A percentile compares a stretch with the other conserved stretches of the same genome.
These are phyloP conservation scores for Solanum pimpinellifolium DNA, from an alignment of 257 asterid genomes.

Conservation along the genomic window DNA sequence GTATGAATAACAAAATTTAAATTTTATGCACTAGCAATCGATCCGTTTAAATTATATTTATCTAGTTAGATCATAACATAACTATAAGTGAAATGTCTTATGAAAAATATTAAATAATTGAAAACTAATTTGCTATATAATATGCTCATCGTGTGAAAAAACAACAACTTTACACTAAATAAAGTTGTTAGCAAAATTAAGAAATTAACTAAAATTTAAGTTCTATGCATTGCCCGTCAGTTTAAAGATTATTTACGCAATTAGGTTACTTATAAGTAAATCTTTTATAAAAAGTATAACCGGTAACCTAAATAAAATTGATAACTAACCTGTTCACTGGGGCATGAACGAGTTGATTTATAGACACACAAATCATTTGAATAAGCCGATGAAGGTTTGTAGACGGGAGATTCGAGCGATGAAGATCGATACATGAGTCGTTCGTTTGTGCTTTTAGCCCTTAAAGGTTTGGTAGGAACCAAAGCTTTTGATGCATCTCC, in stretches of 20 bases:
- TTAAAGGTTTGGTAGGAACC: conserved; percentile 7
- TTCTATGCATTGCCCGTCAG: background rate
- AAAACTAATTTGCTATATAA: background rate
- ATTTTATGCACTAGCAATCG: fast-evolving
- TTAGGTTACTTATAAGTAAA: background rate
- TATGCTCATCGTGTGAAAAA: background rate
- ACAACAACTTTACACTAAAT: background rate
- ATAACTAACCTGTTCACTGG: background rate
- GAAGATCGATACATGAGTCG: conserved; percentile 25
- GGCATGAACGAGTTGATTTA: conserved; percentile 8
- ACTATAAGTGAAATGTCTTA: background rate
- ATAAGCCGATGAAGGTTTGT: conserved; percentile 6
- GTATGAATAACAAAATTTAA: background rate
- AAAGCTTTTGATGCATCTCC: conserved; percentile 6
- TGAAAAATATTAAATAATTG: background rate
- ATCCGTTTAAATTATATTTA: background rate
- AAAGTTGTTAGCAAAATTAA: background rate
- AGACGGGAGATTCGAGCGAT: conserved; percentile 29
- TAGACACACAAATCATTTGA: conserved; percentile 16
- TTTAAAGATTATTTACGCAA: background rate
- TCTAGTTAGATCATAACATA: background rate
- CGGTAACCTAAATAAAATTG: background rate
- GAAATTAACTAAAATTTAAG: background rate
- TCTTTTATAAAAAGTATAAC: background rate
- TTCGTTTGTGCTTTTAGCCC: conserved; percentile 7